Base-by-base conservation (phyloP, 2,329 filamentous ascomycete species). In the Diaporthe ilicicola region DNA sequence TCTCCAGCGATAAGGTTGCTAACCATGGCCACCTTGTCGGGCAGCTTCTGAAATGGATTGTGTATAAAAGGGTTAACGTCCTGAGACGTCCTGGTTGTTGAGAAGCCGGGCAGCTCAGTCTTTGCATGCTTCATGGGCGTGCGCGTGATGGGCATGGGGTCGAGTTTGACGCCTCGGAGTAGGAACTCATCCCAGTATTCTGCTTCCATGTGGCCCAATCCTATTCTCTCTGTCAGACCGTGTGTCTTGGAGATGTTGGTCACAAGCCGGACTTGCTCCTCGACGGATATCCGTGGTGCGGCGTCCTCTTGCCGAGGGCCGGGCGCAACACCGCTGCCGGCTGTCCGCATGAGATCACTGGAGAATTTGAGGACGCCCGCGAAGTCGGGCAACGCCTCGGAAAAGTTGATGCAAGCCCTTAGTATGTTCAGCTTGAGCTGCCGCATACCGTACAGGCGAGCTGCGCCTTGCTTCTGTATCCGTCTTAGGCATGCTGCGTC, bases 111-210 rank as follows among this genome's bases (percentile, higher is more conserved):
- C 17, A 90, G 80, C 19, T 87, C 83, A 69, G 82, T 87, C 73
- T 84, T 88, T 2, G 86, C 84, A 76, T 94, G 93, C 7, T 91
- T 86, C 65, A 93, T 87, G 0, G 93, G 91, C 19, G 87, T 87
- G 74, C 88, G 87, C 13, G 87, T 86, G 51, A 84, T 81, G 12
- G 90, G 84, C 46, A 89, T 80, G 29, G 92, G 85, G 64, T 94
- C 89, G 53, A 97, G 84, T 68, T 91, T 89, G 75, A 97, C 84
- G 73, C 90, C 90, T 62, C 96, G 91, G 56, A 99, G 88, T 10
- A 99, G 85, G 76, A 98, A 98, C 77, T 97, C 94, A 79, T 99
- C 96, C 96, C 96, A 99, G 78, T 98, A 99, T 75, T 96, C 93
- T 7, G 94, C 94, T 66, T 90, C 87, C 51, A 95, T 81, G 69